Conservation (phyloP, 225 moss, liverwort and hornwort species). For the Climacium dendroides region DNA sequence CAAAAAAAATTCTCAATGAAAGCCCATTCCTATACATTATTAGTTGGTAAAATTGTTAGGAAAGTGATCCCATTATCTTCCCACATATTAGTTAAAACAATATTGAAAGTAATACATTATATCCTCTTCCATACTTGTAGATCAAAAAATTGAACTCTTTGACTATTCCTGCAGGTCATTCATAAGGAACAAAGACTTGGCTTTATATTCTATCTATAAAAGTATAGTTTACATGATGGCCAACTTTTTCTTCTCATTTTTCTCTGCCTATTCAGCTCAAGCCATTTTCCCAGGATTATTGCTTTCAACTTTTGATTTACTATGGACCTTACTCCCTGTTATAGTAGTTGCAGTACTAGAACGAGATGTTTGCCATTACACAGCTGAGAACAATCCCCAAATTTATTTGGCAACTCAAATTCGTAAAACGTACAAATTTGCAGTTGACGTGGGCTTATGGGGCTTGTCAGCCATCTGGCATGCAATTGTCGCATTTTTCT, state of each 20-base stretch:
- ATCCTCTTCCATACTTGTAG: not conserved
- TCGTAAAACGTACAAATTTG: slow-evolving; percentile 41
- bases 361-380: slow-evolving; percentile 54
- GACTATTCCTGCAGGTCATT: slow-evolving; percentile 45
- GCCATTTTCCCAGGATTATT: slow-evolving; percentile 42
- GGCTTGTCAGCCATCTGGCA: slow-evolving; percentile 48
- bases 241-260: slow-evolving; percentile 59
- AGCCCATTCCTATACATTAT: not conserved
- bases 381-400: slow-evolving; percentile 69
- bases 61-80: not conserved
- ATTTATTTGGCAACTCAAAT: slow-evolving; percentile 53
- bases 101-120: not conserved
- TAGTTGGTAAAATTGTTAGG: not conserved
- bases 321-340: slow-evolving; percentile 70
- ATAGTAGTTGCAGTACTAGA: slow-evolving; percentile 37
- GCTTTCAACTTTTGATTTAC: slow-evolving; percentile 57
- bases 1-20: not conserved
- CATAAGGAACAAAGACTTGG: slow-evolving; percentile 68
- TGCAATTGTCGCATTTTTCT: slow-evolving; percentile 52
- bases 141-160: not conserved
- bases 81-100: not conserved
- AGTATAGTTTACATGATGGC: slow-evolving; percentile 53
- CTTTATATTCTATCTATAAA: slow-evolving; percentile 74
- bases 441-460: slow-evolving; percentile 38
- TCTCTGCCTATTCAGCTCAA: slow-evolving; percentile 68